Evolutionary conservation across 176 grass and related monocot genomes (phyloP), one percentile per base, ranked within the genome.

Genomic region (Cocos nucifera): DNA sequence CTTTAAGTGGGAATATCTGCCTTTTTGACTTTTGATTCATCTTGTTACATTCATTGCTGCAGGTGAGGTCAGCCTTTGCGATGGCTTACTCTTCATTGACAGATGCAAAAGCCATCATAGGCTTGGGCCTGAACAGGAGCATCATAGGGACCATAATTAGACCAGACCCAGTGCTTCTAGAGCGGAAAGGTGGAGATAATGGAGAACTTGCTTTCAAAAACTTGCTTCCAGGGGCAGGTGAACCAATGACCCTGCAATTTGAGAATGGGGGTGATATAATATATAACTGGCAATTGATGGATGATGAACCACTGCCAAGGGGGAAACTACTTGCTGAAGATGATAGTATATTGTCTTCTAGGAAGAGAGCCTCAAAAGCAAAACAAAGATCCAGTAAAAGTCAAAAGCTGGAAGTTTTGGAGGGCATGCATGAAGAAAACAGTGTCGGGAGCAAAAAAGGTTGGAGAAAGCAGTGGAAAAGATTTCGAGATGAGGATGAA

Each of bases 51-150:
- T 44, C 10, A 44, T 44, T 44, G 35, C n/a, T 68, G 44, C 82
- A 98, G 94, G 94, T 98, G 57, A 98, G 85, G 81, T 85, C 82
- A 63, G 88, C 94, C 70, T 89, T 98, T 89, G 76, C 82, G 4
- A 83, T 80, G 51, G 93, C 93, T 8, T 92, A 86, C 70, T 81
- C 94, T 1, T 62, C 81, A 70, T 73, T 98, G 53, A 93, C 94
- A 2, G 94, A 93, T 79, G 64, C 67, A n/a, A 86, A 75, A 17
- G 71, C 75, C 64, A 81, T 92, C 61, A 74, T 76, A 28, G 69
- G 59, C 24, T 80, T 92, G 77, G 93, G 87, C 19, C 63, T 73
- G 17, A 74, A 92, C 25, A 85, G 73, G 59, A 93, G 88, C 72
- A 89, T 98, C 70, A 73, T 98, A 56, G 88, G 88, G 26, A 86